These are phyloP conservation scores for Coemansia brasiliensis DNA, from an alignment of 192 early-diverging fungal species.

Conservation along the genomic window DNA sequence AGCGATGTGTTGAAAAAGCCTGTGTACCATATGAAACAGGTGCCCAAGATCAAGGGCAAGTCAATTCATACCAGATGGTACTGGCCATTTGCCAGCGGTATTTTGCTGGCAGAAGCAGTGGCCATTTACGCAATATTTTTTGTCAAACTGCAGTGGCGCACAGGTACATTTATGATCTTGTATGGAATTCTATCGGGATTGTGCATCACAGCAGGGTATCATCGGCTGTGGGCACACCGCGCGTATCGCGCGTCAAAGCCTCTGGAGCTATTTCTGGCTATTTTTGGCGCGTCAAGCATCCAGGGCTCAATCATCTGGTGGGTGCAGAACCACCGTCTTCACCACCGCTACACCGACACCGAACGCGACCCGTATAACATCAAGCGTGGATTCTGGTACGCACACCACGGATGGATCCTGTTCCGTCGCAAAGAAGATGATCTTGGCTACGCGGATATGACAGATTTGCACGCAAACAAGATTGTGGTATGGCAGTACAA, in stretches of 20 bases:
- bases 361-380: conserved; percentile 83
- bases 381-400: conserved; percentile 77
- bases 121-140: conserved; percentile 75
- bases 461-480: conserved; percentile 71
- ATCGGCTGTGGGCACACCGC: conserved; percentile 79
- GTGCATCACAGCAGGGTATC: conserved; percentile 89
- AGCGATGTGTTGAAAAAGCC: conserved; percentile 34
- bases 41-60: conserved; percentile 34
- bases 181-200: conserved; percentile 77
- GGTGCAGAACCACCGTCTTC: conserved; percentile 79
- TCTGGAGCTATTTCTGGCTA: conserved; percentile 59
- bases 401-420: conserved; percentile 85
- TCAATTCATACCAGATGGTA: conserved; percentile 50
- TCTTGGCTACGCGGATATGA: conserved; percentile 78
- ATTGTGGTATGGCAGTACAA: conserved; percentile 76
- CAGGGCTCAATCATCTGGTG: conserved; percentile 86
- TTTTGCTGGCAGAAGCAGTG: conserved; percentile 61
- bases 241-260: conserved; percentile 65
- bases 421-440: conserved; percentile 67
- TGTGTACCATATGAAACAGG: conserved; percentile 36
- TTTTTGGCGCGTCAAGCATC: conserved; percentile 70
- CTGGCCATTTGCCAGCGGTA: conserved; percentile 53
- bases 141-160: conserved; percentile 71
- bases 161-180: conserved; percentile 42
- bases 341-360: conserved; percentile 86